Conservation (phyloP, 305 asterid genomes). For the Coffea humblotiana region DNA sequence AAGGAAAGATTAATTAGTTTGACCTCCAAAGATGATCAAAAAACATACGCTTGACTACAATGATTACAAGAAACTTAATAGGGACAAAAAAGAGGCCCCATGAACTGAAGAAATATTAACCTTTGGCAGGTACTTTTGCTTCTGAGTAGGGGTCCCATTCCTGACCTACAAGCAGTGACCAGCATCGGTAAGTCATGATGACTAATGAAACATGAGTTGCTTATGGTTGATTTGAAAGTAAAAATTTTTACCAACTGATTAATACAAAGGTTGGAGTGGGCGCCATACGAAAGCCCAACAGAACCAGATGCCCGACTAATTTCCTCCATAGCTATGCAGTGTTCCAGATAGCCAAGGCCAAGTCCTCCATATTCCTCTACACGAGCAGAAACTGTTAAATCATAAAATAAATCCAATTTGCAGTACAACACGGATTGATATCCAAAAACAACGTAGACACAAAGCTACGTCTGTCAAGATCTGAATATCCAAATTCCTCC, state of each 20-base stretch:
- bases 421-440: not conserved
- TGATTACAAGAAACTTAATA: not conserved
- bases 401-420: not conserved
- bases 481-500: not conserved
- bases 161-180: slow-evolving; percentile 63
- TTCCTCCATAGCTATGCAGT: slow-evolving; percentile 98
- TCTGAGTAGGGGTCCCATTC: slow-evolving; percentile 85
- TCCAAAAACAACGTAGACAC: not conserved
- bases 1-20: not conserved
- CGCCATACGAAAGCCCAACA: slow-evolving; percentile 96
- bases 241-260: slow-evolving; percentile 79
- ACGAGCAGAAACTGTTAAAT: slow-evolving; percentile 17
- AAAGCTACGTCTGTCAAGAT: not conserved
- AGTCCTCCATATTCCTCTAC: slow-evolving; percentile 98
- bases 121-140: slow-evolving; percentile 90
- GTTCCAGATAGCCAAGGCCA: slow-evolving; percentile 95
- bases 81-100: not conserved
- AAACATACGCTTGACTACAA: not conserved
- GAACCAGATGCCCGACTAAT: slow-evolving; percentile 96
- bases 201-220: slow-evolving; percentile 18
- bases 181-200: slow-evolving; percentile 23
- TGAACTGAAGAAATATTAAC: slow-evolving; percentile 31
- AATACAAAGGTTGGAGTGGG: slow-evolving; percentile 91
- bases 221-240: slow-evolving; percentile 24
- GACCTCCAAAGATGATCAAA: not conserved